phyloP scores from a whole-genome alignment of 257 asterid species.

The Misopates orontium region DNA sequence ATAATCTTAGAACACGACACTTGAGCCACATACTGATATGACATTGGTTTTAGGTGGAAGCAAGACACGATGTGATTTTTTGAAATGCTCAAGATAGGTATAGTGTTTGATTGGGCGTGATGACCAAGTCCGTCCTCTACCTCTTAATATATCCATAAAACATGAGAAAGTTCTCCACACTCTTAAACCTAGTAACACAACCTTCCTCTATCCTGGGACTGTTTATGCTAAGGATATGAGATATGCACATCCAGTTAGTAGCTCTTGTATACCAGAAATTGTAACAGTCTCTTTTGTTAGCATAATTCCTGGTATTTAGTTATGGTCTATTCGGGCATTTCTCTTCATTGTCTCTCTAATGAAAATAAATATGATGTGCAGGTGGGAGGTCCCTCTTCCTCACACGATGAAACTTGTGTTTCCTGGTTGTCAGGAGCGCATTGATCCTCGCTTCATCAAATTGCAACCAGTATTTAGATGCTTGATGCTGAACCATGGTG shows the following conservation, averaged over 20 bases:
- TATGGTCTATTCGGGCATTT: slow-evolving; percentile 22
- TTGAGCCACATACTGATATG: background rate
- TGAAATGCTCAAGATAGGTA: background rate
- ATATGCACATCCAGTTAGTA: background rate
- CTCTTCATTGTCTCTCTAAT: slow-evolving; percentile 23
- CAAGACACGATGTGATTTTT: background rate
- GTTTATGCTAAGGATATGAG: slow-evolving; percentile 12
- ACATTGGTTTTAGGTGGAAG: background rate
- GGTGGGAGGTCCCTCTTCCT: slow-evolving; percentile 99
- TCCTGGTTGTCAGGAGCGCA: slow-evolving; percentile 52
- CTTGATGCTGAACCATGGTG: slow-evolving; percentile 63
- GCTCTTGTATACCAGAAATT: slow-evolving; percentile 4
- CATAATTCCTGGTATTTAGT: slow-evolving; percentile 4
- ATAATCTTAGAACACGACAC: background rate
- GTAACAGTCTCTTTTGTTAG: slow-evolving; percentile 24
- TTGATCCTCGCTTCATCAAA: slow-evolving; percentile 93
- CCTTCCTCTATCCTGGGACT: slow-evolving; percentile 7
- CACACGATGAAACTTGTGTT: slow-evolving; percentile 56
- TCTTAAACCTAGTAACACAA: background rate
- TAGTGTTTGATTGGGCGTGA: background rate
- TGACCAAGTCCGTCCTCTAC: background rate
- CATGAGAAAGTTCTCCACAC: background rate
- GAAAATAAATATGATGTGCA: slow-evolving; percentile 37
- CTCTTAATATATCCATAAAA: background rate
- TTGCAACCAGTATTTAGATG: slow-evolving; percentile 89